Base-by-base conservation (phyloP, 2,329 filamentous ascomycete genomes). In the Xylariaceae sp. region DNA sequence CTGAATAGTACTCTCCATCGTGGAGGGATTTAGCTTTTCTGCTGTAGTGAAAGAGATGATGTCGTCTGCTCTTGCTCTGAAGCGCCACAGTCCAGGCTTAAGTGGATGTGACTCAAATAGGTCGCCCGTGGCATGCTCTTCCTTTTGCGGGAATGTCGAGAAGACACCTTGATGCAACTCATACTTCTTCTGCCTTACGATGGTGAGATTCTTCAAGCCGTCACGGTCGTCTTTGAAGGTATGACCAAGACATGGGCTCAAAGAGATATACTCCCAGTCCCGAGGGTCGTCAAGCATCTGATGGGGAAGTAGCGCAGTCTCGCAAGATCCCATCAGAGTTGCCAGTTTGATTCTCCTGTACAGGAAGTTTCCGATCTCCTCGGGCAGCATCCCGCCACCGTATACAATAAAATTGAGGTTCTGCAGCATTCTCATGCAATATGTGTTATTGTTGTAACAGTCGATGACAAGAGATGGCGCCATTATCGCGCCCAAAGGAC, bases 1-100 rank as follows among this genome's bases (percentile, higher is more conserved):
- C 24, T 39, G 33, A 4, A 48, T 48, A 7, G 36, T 30, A 7
- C 27, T 39, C 35, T 48, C 45, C 35, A 48, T 48, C 4, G 35
- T 39, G 8, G 36, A 39, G 9, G 45, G 26, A 16, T 48, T 48
- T 7, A 32, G 24, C 45, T 40, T 48, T 18, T 48, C 45, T 1
- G 33, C 45, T n/a, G 33, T 48, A 3, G 36, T 39, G 18, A 48
- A 48, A 11, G 26, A 39, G 27, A 48, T 48, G 11, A 48, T 48
- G 7, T 48, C 35, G 24, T 40, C 33, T 8, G 33, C 35, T 24
- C 45, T 40, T n/a, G 24, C 33, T 32, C 26, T 39, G 24, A 39
- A 40, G 24, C 33, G 45, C 45, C 35, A 48, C 20, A 40, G 13
- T 2, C 16, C 24, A 3, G 23, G 23, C 21, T 39, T 39, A 3